Evolutionary conservation across 169 alveolate genomes (phyloP).

Genomic region (Cryptosporidium canis): DNA sequence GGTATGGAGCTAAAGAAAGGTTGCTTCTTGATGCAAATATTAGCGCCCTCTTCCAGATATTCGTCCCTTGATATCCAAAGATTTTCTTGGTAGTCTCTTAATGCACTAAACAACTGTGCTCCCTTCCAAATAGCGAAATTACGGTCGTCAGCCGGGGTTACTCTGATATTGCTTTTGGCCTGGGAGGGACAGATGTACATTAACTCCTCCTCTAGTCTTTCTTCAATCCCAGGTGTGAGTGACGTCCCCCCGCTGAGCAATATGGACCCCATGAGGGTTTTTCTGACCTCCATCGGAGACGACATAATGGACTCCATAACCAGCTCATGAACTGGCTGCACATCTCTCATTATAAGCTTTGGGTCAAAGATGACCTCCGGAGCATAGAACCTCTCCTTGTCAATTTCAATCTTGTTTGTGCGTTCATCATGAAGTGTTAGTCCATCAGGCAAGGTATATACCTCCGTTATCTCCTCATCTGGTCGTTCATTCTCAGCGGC

Average conservation of each 20-base stretch:
- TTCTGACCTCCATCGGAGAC: constrained; percentile 77
- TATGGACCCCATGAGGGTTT: constrained; percentile 75
- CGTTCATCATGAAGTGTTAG: constrained; percentile 83
- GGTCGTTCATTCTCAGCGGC: constrained; percentile 79
- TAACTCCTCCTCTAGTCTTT: constrained; percentile 63
- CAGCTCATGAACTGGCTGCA: constrained; percentile 76
- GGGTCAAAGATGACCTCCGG: constrained; percentile 87
- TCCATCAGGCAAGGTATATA: constrained; percentile 87
- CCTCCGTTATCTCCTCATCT: constrained; percentile 73
- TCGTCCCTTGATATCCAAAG: constrained; percentile 79
- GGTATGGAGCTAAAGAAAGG: constrained; percentile 31
- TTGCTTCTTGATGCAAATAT: constrained; percentile 72
- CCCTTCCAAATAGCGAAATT: constrained; percentile 66
- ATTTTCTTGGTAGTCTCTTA: constrained; percentile 74
- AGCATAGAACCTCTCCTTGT: constrained; percentile 86
- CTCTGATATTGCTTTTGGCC: constrained; percentile 61
- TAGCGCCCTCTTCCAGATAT: constrained; percentile 76
- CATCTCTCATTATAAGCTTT: constrained; percentile 75
- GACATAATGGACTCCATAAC: constrained; percentile 78
- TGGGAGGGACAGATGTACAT: constrained; percentile 72
- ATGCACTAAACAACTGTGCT: constrained; percentile 66
- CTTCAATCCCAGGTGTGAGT: constrained; percentile 72
- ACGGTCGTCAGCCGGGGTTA: constrained; percentile 61
- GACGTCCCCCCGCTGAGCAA: constrained; percentile 78
- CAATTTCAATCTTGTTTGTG: constrained; percentile 76